Evolutionary conservation across 257 asterid species (phyloP), one percentile per base, ranked within the genome.

Genomic region (Solanum bukasovii): DNA sequence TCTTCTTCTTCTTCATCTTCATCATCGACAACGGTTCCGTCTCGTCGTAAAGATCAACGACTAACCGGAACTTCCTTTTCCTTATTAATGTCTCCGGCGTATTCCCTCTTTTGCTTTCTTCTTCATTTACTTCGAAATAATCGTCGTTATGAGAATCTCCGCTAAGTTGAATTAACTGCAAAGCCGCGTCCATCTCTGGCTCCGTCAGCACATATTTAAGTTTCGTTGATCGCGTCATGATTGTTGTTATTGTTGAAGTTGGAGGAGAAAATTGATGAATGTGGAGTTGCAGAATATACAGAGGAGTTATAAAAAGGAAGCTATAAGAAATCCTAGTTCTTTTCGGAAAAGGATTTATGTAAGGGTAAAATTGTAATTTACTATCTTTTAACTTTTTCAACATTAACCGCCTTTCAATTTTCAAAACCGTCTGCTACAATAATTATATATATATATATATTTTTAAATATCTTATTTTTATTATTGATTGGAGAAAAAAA

Each of bases 151-250:
- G 21, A 27, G 88, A 88, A 84, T 87, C 89, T 2, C 89, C 89
- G 38, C 91, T 90, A 38, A 90, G 92, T 52, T 92, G 92, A 84
- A 92, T 89, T 87, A 92, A 61, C 71, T 87, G 91, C 35, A 87
- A 5, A 10, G 92, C 92, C 25, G 92, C 92, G 3, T 89, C 91
- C 29, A 90, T 61, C 10, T 92, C 91, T 4, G 88, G 90, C 14
- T 85, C 87, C 14, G 87, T 87, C 6, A 38, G 20, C 61, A 40
- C 2, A 77, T 38, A 77, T 40, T 40, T 13, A 77, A 40, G 83
- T 11, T 13, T 38, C 35, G 8, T 42, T 6, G 65, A 14, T 79
- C 5, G 70, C 65, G 14, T 16, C 65, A 25, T 21, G 37, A 42
- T 42, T 44, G 37, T 14, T 13, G 4, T 40, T 7, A 1, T 13